Evolutionary conservation across 768 basidiomycete species (phyloP).

Genomic region (Porpolomopsis calyptriformis): DNA sequence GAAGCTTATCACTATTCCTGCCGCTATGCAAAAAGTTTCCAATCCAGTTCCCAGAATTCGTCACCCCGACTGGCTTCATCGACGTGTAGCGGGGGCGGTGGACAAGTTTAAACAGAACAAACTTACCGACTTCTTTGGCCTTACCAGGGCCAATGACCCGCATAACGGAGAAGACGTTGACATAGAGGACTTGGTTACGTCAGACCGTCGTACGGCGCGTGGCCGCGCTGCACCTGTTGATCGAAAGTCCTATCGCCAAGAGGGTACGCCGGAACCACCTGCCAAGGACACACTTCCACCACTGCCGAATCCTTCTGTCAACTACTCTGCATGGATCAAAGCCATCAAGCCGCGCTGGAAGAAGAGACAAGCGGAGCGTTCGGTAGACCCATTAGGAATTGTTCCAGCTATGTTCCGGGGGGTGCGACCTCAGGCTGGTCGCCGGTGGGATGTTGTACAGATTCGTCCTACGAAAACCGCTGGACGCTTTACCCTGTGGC

Average conservation of each 20-base stretch:
- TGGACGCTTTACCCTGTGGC: constrained; percentile 84
- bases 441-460: constrained; percentile 89
- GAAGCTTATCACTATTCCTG: constrained; percentile 97
- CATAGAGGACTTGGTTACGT: constrained; percentile 48
- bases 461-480: constrained; percentile 65
- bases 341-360: constrained; percentile 75
- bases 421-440: constrained; percentile 44
- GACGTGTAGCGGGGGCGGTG: constrained; percentile 75
- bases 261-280: constrained; percentile 33
- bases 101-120: constrained; percentile 99
- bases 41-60: constrained; percentile 94
- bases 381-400: constrained; percentile 31
- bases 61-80: constrained; percentile 96
- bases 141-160: constrained; percentile 23
- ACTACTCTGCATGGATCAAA: constrained; percentile 71
- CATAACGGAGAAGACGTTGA: constrained; percentile 31
- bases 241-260: constrained; percentile 32
- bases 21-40: constrained; percentile 92
- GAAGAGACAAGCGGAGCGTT: constrained; percentile 38
- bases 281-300: constrained; percentile 25
- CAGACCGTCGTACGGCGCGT: constrained; percentile 11
- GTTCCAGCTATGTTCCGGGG: constrained; percentile 70
- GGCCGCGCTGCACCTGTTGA: constrained; percentile 42
- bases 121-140: constrained; percentile 85
- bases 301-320: constrained; percentile 50